phyloP scores from a whole-genome alignment of 2,329 filamentous ascomycete genomes.

The Chaetomiaceae sp. region DNA sequence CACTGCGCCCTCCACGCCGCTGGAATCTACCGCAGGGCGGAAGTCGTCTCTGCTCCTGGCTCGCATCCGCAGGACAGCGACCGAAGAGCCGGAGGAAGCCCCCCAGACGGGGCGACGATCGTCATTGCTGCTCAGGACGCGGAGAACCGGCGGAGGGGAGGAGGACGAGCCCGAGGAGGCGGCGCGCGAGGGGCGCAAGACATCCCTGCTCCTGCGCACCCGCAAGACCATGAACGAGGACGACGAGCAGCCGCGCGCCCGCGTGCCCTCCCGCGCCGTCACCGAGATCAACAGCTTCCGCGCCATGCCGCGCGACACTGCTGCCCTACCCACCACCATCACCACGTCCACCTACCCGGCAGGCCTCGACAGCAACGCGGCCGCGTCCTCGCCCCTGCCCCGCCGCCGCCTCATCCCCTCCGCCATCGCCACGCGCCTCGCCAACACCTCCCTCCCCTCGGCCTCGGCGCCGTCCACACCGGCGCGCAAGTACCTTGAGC shows the following conservation, averaged over 20 bases:
- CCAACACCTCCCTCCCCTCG: slow-evolving; percentile 34
- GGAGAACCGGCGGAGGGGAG: slow-evolving; percentile 39
- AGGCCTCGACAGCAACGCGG: slow-evolving; percentile 29
- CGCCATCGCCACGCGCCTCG: slow-evolving; percentile 42
- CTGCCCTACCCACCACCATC: slow-evolving; percentile 24
- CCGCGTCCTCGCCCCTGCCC: slow-evolving; percentile 43
- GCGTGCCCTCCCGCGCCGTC: slow-evolving; percentile 52
- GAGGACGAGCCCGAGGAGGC: slow-evolving; percentile 47
- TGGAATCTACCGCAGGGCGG: slow-evolving; percentile 37
- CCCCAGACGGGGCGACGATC: slow-evolving; percentile 41
- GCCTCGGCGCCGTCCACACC: slow-evolving; percentile 31
- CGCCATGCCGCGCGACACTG: slow-evolving; percentile 35
- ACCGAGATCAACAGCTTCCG: slow-evolving; percentile 45
- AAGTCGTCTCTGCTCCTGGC: slow-evolving; percentile 46
- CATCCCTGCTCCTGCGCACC: slow-evolving; percentile 42
- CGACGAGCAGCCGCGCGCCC: slow-evolving; percentile 44
- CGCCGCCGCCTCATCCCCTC: slow-evolving; percentile 48
- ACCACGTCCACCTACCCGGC: too few species aligned
- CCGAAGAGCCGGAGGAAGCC: slow-evolving; percentile 44
- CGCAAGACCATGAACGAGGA: slow-evolving; percentile 43
- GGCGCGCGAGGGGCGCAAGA: slow-evolving; percentile 35
- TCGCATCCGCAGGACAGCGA: slow-evolving; percentile 40
- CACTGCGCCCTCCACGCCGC: slow-evolving; percentile 34
- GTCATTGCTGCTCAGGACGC: slow-evolving; percentile 40
- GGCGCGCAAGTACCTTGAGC: slow-evolving; percentile 44